A percentile compares a stretch with the other conserved stretches of the same genome.
Conservation (phyloP, 306 rosid genomes). For the Benincasa hispida region DNA sequence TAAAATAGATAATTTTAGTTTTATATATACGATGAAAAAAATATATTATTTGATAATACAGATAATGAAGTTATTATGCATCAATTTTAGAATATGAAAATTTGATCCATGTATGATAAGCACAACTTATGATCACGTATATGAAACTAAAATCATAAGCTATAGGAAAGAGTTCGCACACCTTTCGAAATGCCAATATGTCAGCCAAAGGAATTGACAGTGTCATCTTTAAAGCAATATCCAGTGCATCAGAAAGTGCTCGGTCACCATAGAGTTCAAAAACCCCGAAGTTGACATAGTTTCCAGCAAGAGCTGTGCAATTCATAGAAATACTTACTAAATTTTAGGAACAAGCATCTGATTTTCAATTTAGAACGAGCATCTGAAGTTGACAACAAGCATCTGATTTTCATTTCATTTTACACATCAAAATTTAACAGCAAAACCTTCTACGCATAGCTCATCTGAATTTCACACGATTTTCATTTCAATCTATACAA, state of each 20-base stretch:
- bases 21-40: too few relatives aligned
- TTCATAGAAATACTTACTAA: not conserved
- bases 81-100: too few relatives aligned
- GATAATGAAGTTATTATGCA: too few relatives aligned
- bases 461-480: too few relatives aligned
- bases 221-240: constrained; percentile 82
- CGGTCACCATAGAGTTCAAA: constrained; percentile 94
- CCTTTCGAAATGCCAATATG: constrained; percentile 92
- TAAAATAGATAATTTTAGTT: too few relatives aligned
- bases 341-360: too few relatives aligned
- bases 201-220: constrained; percentile 88
- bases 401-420: not conserved
- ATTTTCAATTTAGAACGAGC: too few relatives aligned
- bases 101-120: not conserved
- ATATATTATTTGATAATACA: too few relatives aligned
- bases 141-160: not conserved
- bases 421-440: not conserved
- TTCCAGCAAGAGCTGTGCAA: constrained; percentile 80
- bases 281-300: constrained; percentile 95
- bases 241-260: constrained; percentile 85
- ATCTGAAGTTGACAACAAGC: not conserved
- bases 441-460: not conserved
- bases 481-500: too few relatives aligned
- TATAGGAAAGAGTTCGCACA: constrained; percentile 17
- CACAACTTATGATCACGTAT: not conserved